Conservation (phyloP, 1,139 yeast genomes). For the Saccharomyces hybrid region DNA sequence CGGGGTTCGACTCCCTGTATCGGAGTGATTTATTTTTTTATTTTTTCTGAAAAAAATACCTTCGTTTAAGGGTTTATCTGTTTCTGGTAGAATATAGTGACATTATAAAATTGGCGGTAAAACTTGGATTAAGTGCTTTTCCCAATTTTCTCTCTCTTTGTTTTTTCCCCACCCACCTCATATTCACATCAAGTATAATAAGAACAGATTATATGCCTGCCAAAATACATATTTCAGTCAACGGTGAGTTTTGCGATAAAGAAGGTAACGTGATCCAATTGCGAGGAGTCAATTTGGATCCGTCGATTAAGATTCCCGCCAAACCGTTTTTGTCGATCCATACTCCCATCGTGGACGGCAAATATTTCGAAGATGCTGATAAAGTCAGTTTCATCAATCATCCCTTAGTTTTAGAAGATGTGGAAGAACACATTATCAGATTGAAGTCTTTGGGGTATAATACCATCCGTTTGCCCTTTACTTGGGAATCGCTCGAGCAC, state of each 20-base stretch:
- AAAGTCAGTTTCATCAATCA: constrained; percentile 70
- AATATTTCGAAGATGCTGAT: constrained; percentile 59
- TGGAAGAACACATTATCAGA: constrained; percentile 56
- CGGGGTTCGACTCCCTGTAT: constrained; percentile 33
- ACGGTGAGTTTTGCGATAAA: constrained; percentile 55
- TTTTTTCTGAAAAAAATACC: not conserved
- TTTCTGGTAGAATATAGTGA: not conserved
- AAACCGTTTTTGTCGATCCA: constrained; percentile 50
- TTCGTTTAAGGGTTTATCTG: not conserved
- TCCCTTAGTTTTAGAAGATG: constrained; percentile 71
- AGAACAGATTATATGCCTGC: constrained; percentile 4
- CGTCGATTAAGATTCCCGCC: constrained; percentile 64
- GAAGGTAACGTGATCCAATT: constrained; percentile 53
- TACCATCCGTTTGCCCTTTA: constrained; percentile 62
- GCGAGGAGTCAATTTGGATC: constrained; percentile 80
- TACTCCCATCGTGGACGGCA: constrained; percentile 37
- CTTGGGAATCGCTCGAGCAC: constrained; percentile 94
- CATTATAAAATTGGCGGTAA: not conserved
- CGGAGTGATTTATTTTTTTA: constrained; percentile 18
- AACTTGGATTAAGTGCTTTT: no score
- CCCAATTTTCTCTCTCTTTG: no score
- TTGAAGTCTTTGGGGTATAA: constrained; percentile 79
- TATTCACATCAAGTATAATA: no score
- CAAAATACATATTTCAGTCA: constrained; percentile 7
- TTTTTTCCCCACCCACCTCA: no score